phyloP scores from a whole-genome alignment of 768 basidiomycete genomes.

The Mycena galericulata region DNA sequence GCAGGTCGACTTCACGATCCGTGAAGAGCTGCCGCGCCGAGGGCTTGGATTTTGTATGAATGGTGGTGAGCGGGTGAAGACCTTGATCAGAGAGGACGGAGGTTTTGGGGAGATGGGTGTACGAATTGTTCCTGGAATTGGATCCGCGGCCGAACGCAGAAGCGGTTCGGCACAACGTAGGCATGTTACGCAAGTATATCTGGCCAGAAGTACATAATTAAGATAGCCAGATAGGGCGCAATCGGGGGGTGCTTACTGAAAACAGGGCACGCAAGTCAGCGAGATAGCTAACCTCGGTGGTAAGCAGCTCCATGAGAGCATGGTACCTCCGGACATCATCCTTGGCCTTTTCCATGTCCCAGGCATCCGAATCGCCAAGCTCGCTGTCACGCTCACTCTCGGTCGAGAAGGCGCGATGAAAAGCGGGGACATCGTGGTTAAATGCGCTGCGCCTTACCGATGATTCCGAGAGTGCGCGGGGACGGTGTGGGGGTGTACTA shows the following conservation, averaged over 20 bases:
- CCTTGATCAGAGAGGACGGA: conserved; percentile 39
- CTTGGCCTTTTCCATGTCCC: conserved; percentile 51
- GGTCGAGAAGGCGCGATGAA: conserved; percentile 1
- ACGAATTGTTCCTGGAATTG: conserved; percentile 60
- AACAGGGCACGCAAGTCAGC: conserved; percentile 83
- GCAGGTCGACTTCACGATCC: conserved; percentile 64
- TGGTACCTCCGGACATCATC: conserved; percentile 70
- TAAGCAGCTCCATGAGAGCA: conserved; percentile 86
- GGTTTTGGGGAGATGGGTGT: conserved; percentile 47
- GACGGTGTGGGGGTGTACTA: conserved; percentile 28
- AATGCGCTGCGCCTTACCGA: background rate
- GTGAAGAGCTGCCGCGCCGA: conserved; percentile 65
- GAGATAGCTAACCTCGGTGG: conserved; percentile 88
- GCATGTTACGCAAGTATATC: conserved; percentile 75
- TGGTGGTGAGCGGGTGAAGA: conserved; percentile 34
- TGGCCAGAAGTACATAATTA: conserved; percentile 50
- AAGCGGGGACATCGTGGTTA: background rate
- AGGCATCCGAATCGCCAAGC: conserved; percentile 26
- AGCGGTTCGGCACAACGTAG: conserved; percentile 57
- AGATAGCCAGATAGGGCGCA: conserved; percentile 6
- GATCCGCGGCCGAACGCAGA: conserved; percentile 53
- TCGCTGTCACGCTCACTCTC: conserved; percentile 23
- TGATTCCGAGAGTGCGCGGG: conserved; percentile 28
- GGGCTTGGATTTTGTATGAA: conserved; percentile 41
- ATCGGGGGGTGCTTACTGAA: conserved; percentile 58